Evolutionary conservation across 768 basidiomycete species (phyloP), one percentile per base, ranked within the genome.

Genomic region (Boletus barrowsii): DNA sequence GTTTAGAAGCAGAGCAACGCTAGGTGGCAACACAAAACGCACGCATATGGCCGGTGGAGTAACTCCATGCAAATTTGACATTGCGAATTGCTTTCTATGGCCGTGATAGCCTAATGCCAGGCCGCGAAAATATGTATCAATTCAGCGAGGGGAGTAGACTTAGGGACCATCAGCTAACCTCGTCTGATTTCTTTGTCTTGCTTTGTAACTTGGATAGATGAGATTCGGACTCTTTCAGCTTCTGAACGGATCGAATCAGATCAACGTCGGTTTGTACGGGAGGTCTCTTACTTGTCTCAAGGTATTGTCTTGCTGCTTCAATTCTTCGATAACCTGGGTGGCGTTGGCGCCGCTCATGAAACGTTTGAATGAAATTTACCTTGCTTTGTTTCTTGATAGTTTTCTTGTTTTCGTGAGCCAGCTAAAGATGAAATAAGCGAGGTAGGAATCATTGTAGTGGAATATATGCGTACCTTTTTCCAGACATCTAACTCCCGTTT

Each of bases 11-110:
- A 13, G 14, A 43, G 15, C 8, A 42, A 46, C 32, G 20, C 9
- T 8, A 49, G 6, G 36, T 29, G 14, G 22, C 7, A 46, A 11
- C 32, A 51, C 33, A 33, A 39, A 40, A 79, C 86, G 59, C 64
- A 90, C 88, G 80, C 81, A 64, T 79, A 85, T 24, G 88, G 88
- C 56, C 81, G 80, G 39, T 76, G 64, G 10, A 89, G 71, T 11
- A 83, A 67, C 18, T 90, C 88, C 75, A 88, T 84, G 63, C 88
- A 90, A 42, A 90, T 88, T 62, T 89, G 88, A 62, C 88, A 90
- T 61, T 83, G 83, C 17, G 87, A 66, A 32, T 79, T 79, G 24
- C 69, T 65, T 69, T 90, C 87, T 22, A 88, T 77, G 8, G 73
- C 73, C 10, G 77, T 64, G 11, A 88, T 69, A 35, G 82, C 69